Conservation (phyloP, 2,329 filamentous ascomycete species). For the Phaeosphaeriaceae sp. region DNA sequence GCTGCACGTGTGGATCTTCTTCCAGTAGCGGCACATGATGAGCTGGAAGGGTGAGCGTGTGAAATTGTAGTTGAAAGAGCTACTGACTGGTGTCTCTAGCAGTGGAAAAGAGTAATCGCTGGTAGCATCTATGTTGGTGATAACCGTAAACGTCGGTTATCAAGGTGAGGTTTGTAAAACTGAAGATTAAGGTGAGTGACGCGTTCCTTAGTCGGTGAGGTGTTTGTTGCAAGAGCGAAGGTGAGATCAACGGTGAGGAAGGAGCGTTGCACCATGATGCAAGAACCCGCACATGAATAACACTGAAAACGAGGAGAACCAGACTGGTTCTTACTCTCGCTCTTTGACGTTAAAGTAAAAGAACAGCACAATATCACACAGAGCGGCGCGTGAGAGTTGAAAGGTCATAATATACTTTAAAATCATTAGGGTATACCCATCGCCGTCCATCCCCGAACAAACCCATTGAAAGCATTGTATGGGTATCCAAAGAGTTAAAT, state of each 20-base stretch:
- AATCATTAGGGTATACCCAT: conserved; percentile 25
- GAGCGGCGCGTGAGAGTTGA: neutral
- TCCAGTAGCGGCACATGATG: conserved; percentile 37
- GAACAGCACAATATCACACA: neutral
- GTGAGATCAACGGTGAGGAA: neutral
- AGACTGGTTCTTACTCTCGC: neutral
- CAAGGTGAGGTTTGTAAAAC: neutral
- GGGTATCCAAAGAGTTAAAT: conserved; percentile 17
- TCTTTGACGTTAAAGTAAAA: neutral
- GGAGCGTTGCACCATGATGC: neutral
- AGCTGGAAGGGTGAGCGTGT: neutral
- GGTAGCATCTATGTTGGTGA: neutral
- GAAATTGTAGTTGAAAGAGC: neutral
- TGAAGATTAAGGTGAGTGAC: neutral
- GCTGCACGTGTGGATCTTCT: conserved; percentile 30
- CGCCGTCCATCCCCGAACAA: conserved; percentile 8
- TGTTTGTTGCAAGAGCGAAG: neutral
- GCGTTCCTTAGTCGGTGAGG: neutral
- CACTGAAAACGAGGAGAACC: neutral
- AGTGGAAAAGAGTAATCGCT: neutral
- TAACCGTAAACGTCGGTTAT: neutral
- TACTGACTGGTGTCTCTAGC: neutral
- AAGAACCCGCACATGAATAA: neutral
- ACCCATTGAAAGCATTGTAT: conserved; percentile 6
- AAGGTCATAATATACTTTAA: conserved; percentile 9